Conservation (phyloP, 2,329 filamentous ascomycete species). For the Phaeosphaeriaceae sp. region DNA sequence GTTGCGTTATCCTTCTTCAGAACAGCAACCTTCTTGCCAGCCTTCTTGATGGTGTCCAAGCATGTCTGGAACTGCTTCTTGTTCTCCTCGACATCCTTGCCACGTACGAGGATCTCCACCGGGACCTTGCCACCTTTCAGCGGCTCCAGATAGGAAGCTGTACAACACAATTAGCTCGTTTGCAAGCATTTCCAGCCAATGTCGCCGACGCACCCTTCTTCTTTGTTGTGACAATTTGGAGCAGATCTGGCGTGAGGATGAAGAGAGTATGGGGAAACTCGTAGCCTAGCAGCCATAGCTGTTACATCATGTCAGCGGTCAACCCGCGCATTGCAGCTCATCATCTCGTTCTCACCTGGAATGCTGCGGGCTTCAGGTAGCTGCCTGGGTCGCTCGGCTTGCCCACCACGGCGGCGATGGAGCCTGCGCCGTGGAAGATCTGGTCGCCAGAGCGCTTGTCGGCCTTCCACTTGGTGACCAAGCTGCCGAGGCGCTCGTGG, state of each 20-base stretch:
- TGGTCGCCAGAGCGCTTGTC: conserved; percentile 89
- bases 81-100: conserved; percentile 91
- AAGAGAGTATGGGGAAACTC: conserved; percentile 97
- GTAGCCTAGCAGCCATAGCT: conserved; percentile 99
- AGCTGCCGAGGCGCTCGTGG: conserved; percentile 87
- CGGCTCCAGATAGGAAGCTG: conserved; percentile 90
- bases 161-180: conserved; percentile 44
- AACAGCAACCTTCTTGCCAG: conserved; percentile 90
- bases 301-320: conserved; percentile 35
- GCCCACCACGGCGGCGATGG: conserved; percentile 89
- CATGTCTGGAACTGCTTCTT: conserved; percentile 88
- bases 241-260: conserved; percentile 83
- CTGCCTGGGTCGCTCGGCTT: conserved; percentile 82
- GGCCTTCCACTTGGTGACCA: conserved; percentile 92
- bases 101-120: conserved; percentile 87
- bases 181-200: background rate
- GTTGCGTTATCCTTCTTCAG: conserved; percentile 83
- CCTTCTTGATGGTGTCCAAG: conserved; percentile 82
- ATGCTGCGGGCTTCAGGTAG: conserved; percentile 95
- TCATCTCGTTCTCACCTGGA: conserved; percentile 72
- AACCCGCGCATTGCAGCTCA: conserved; percentile 10
- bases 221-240: conserved; percentile 93
- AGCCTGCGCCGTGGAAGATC: conserved; percentile 84
- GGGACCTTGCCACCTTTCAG: conserved; percentile 92
- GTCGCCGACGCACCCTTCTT: conserved; percentile 78